phyloP scores from a whole-genome alignment of 1,139 yeast species.

The Suzukiozyma palmioleophila region DNA sequence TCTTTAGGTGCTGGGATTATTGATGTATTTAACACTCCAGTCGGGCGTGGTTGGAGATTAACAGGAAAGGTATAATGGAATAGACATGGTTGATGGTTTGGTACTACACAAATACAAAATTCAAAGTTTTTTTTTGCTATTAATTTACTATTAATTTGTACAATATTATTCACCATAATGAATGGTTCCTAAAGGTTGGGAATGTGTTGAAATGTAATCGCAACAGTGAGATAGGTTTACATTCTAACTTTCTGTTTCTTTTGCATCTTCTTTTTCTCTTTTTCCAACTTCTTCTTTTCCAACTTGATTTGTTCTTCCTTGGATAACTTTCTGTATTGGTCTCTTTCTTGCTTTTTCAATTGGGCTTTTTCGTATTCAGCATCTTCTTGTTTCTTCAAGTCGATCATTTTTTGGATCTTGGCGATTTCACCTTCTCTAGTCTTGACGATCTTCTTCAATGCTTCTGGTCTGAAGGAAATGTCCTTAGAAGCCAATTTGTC shows the following conservation, averaged over 20 bases:
- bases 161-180: too few relatives aligned
- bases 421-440: constrained; percentile 67
- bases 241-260: constrained; percentile 40
- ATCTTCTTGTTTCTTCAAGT: constrained; percentile 62
- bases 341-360: constrained; percentile 59
- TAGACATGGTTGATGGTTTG: neutral
- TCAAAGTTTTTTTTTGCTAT: too few relatives aligned
- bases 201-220: too few relatives aligned
- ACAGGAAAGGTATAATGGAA: constrained; percentile 42
- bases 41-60: constrained; percentile 65
- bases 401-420: constrained; percentile 56
- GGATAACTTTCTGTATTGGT: constrained; percentile 51
- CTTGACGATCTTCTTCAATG: constrained; percentile 68
- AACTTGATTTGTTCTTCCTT: constrained; percentile 73
- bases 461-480: constrained; percentile 56
- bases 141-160: too few relatives aligned
- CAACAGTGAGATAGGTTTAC: too few relatives aligned
- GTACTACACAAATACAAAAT: too few relatives aligned
- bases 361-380: constrained; percentile 65
- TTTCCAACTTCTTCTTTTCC: constrained; percentile 58
- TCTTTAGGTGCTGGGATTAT: constrained; percentile 65
- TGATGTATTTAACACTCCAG: constrained; percentile 66
- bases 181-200: too few relatives aligned
- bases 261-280: constrained; percentile 39
- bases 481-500: constrained; percentile 49